phyloP scores from a whole-genome alignment of 1,284 basidiomycete genomes.

The Leccinum griseonigrum region DNA sequence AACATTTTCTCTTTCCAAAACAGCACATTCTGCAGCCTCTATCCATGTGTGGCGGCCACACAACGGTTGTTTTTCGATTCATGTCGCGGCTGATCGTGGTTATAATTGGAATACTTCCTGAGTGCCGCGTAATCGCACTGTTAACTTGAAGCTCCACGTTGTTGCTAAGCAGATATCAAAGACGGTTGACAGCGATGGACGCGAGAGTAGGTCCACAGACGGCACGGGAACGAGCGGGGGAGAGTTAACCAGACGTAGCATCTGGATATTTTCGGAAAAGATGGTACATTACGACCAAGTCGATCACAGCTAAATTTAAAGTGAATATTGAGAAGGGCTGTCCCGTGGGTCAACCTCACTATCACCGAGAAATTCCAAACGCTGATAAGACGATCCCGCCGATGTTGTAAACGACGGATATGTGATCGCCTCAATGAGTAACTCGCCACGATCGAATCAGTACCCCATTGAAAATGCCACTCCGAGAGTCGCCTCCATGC shows the following conservation, averaged over 20 bases:
- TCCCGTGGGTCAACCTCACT: conserved; percentile 45
- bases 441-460: conserved; percentile 55
- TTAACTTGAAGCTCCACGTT: conserved; percentile 56
- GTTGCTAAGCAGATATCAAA: conserved; percentile 64
- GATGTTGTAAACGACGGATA: conserved; percentile 70
- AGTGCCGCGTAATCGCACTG: conserved; percentile 55
- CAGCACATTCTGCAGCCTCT: too few species aligned
- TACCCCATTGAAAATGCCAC: conserved; percentile 73
- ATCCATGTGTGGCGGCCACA: too few species aligned
- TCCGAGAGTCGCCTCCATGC: conserved; percentile 80
- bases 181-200: conserved; percentile 59
- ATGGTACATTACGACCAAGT: conserved; percentile 71
- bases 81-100: too few species aligned
- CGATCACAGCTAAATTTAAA: conserved; percentile 58
- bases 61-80: too few species aligned
- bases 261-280: conserved; percentile 66
- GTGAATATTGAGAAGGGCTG: conserved; percentile 11
- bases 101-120: too few species aligned
- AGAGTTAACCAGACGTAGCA: conserved; percentile 73
- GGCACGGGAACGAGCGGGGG: conserved; percentile 64
- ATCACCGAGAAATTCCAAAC: conserved; percentile 84
- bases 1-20: too few species aligned
- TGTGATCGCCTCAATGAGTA: conserved; percentile 75
- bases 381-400: conserved; percentile 69
- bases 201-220: conserved; percentile 77